Evolutionary conservation across 208 protist genomes (phyloP).

Genomic region (Hexamita inflata): DNA sequence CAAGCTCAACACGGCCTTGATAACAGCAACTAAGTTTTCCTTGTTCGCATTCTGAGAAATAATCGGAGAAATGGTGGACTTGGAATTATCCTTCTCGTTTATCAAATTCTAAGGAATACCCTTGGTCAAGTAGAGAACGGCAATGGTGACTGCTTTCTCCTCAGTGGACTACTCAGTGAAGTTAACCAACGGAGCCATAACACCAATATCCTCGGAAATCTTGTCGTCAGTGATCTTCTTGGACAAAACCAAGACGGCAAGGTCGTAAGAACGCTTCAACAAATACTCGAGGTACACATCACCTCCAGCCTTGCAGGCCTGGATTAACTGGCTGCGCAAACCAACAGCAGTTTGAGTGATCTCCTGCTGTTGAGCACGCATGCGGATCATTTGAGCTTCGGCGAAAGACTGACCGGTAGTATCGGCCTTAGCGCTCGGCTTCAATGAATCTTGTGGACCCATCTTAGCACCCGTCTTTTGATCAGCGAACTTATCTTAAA

Average conservation of each 20-base stretch:
- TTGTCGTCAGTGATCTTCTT: background rate
- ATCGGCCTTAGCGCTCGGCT: background rate
- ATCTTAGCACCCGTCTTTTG: no score
- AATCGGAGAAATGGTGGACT: background rate
- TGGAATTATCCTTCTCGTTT: background rate
- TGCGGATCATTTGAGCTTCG: background rate
- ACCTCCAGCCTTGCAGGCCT: background rate
- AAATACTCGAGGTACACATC: conserved; percentile 11
- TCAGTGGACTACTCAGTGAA: background rate
- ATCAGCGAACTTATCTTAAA: background rate
- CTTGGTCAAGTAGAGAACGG: background rate
- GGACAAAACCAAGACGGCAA: background rate
- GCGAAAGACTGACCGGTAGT: background rate
- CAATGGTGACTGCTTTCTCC: background rate
- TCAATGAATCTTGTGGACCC: no score
- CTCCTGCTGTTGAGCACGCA: background rate
- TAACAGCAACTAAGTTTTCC: background rate
- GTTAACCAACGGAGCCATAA: background rate
- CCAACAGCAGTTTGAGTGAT: background rate
- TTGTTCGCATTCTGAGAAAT: background rate
- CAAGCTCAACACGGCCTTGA: background rate
- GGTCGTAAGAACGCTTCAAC: background rate
- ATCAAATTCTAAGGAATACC: background rate
- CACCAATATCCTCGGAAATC: background rate
- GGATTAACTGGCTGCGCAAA: background rate